Conservation (phyloP, 2,329 filamentous ascomycete genomes). For the Diaporthe nobilis region DNA sequence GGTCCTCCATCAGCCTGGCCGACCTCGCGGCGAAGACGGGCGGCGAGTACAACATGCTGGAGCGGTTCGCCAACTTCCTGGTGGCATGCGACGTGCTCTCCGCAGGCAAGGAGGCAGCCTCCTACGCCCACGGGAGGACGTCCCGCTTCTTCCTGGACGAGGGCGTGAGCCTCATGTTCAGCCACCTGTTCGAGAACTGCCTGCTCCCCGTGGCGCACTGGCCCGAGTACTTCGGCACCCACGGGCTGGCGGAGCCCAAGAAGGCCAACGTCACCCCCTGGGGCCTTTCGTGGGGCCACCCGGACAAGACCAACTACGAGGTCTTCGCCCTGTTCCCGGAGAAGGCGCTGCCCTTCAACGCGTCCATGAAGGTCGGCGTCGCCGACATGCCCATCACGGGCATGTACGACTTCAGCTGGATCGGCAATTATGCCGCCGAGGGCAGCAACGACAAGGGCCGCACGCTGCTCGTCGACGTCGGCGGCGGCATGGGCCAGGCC, state of each 20-base stretch:
- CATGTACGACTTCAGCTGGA: constrained; percentile 46
- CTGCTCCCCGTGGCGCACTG: constrained; percentile 47
- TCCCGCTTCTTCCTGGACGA: constrained; percentile 28
- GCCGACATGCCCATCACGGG: constrained; percentile 43
- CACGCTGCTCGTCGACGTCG: constrained; percentile 44
- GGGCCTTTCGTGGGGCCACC: constrained; percentile 45
- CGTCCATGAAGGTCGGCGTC: constrained; percentile 46
- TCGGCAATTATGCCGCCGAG: constrained; percentile 41
- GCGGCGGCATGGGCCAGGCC: constrained; percentile 44
- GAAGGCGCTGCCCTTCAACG: constrained; percentile 44
- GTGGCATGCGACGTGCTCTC: constrained; percentile 19
- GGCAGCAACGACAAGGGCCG: not conserved
- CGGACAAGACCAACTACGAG: constrained; percentile 46
- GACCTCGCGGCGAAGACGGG: constrained; percentile 3
- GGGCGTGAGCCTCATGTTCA: constrained; percentile 25
- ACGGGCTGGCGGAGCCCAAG: constrained; percentile 44
- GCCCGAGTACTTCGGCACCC: constrained; percentile 46
- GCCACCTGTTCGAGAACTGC: constrained; percentile 45
- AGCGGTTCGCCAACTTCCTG: constrained; percentile 21
- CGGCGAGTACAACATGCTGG: constrained; percentile 22
- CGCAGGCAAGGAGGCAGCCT: not conserved
- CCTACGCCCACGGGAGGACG: constrained; percentile 15
- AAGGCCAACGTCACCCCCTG: constrained; percentile 45
- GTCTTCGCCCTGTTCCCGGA: constrained; percentile 46
- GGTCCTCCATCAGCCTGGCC: not conserved